Percentiles rank a stretch among this genome's conserved stretches.
Conservation (phyloP, 208 protist genomes). For the Porcisia deanei region DNA sequence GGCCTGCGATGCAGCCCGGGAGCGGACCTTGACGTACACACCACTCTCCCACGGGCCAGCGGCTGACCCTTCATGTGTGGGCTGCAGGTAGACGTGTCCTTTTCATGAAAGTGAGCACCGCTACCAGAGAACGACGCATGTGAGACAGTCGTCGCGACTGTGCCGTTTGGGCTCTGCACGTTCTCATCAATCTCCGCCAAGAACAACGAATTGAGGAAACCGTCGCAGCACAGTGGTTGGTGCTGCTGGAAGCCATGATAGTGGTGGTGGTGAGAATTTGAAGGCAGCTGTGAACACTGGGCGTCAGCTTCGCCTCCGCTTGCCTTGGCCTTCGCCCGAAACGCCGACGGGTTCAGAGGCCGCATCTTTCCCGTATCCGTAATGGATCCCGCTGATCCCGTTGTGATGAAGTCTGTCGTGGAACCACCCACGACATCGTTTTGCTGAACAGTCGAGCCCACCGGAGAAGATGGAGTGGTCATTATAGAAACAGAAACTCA, state of each 20-base stretch:
- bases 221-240: not conserved
- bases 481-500: not conserved
- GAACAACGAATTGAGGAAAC: conserved; percentile 5
- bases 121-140: not conserved
- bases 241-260: not conserved
- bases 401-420: not conserved
- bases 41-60: not conserved
- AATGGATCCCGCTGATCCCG: not conserved
- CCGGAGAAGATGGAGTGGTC: not conserved
- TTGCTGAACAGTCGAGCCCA: not conserved
- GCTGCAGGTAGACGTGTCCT: not conserved
- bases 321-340: not conserved
- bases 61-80: not conserved
- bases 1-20: not conserved
- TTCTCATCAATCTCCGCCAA: conserved; percentile 15
- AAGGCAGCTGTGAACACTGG: not conserved
- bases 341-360: not conserved
- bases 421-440: not conserved
- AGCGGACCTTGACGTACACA: conserved; percentile 3
- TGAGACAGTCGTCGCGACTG: not conserved
- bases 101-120: not conserved
- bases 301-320: not conserved
- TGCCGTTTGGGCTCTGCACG: not conserved
- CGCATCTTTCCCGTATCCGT: not conserved
- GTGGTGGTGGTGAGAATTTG: not conserved